phyloP scores from a whole-genome alignment of 495 filamentous ascomycete species.

The Aspergillus mulundensis region DNA sequence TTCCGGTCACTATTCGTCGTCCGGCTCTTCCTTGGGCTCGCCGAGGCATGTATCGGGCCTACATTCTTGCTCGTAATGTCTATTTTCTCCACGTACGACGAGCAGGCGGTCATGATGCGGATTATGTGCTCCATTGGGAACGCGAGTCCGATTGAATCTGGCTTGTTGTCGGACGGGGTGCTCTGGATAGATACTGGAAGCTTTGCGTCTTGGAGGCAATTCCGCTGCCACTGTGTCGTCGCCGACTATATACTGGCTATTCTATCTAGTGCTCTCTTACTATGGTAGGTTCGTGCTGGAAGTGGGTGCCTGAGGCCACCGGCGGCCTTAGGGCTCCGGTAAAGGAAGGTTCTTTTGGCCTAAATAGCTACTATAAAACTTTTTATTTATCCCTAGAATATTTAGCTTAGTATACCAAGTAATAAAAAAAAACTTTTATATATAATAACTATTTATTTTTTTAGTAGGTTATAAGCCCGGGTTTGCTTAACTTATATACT shows the following conservation, averaged over 20 bases:
- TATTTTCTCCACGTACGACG: constrained; percentile 43
- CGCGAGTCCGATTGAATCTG: constrained; percentile 39
- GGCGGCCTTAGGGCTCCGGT: too few species aligned
- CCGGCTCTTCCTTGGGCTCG: constrained; percentile 37
- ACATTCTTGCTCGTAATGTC: constrained; percentile 38
- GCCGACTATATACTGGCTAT: too few species aligned
- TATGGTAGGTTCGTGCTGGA: too few species aligned
- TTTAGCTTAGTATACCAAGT: too few species aligned
- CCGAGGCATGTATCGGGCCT: constrained; percentile 39
- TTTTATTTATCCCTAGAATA: too few species aligned
- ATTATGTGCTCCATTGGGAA: constrained; percentile 42
- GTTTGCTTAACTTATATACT: too few species aligned
- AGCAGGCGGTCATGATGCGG: constrained; percentile 40
- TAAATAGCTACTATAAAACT: too few species aligned
- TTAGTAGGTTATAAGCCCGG: too few species aligned
- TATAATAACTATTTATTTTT: too few species aligned
- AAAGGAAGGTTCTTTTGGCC: too few species aligned
- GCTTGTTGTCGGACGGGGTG: constrained; percentile 38
- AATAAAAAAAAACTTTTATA: too few species aligned
- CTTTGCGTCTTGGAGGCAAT: constrained; percentile 40
- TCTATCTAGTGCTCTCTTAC: constrained; percentile 28
- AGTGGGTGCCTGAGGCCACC: too few species aligned
- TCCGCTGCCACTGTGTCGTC: not conserved
- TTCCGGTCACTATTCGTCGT: constrained; percentile 39
- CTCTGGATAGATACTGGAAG: constrained; percentile 37